Base-by-base conservation (phyloP, 2,329 filamentous ascomycete genomes). In the Monosporascus sp. region DNA sequence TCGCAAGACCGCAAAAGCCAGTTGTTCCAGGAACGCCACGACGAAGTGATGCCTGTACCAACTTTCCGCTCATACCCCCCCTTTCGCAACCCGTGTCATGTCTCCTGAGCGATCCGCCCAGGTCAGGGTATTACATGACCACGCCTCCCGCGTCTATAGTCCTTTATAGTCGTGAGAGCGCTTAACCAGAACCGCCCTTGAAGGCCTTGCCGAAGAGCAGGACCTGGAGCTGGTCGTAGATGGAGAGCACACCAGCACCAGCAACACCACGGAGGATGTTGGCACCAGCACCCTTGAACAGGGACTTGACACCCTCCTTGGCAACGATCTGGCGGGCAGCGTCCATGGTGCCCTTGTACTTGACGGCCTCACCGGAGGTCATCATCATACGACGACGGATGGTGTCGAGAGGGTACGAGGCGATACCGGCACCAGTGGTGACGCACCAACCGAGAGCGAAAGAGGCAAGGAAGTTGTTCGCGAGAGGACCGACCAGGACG, bases 361-460 rank as follows among this genome's bases (percentile, higher is more conserved):
- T 99, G 86, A 99, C 94, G 83, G 94, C 94, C 90, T 95, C 82
- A 79, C 84, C 83, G 63, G 82, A 86, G 71, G 94, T 99, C 94
- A 99, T 99, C 94, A 99, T 99, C 94, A 99, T 99, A 83, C 94
- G 94, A 86, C 94, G 92, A 86, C 94, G 94, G 84, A 99, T 91
- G 74, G 94, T 99, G 81, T 99, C 94, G 74, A 99, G 91, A 82
- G 94, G 94, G 85, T 99, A 99, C 73, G 94, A 97, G 81, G 94
- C 94, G 78, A 99, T 96, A 96, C 94, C 94, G 79, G 94, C 94
- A 95, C 89, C 94, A 76, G 94, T 99, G 82, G 94, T 99, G 85
- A 99, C 94, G 79, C 83, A 82, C 94, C 94, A 99, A 75, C 94
- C 94, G 79, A 99, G 94, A 74, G 84, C 73, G 91, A 99, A 99